phyloP scores from a whole-genome alignment of 495 filamentous ascomycete species.

The Annulohypoxylon bovei region DNA sequence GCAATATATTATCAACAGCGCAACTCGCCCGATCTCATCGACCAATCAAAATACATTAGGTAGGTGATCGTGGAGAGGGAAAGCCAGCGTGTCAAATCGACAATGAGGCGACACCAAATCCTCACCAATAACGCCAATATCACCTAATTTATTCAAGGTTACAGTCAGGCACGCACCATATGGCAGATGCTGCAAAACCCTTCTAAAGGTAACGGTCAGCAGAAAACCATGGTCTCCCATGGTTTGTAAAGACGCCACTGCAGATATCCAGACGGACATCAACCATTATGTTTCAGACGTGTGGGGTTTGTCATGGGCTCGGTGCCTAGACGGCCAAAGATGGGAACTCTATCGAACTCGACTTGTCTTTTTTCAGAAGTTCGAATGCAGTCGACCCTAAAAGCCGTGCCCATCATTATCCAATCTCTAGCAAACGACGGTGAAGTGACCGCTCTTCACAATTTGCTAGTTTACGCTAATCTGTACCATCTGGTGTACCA shows the following conservation, averaged over 20 bases:
- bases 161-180: conserved; percentile 36
- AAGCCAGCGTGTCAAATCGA: conserved; percentile 40
- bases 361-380: conserved; percentile 34
- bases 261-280: conserved; percentile 44
- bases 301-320: conserved; percentile 34
- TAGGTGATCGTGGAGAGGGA: conserved; percentile 16
- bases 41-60: conserved; percentile 25
- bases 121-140: conserved; percentile 29
- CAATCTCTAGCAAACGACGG: conserved; percentile 29
- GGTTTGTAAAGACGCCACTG: conserved; percentile 35
- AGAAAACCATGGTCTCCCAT: conserved; percentile 15
- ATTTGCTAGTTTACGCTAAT: conserved; percentile 16
- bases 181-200: conserved; percentile 14
- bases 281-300: conserved; percentile 37
- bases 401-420: conserved; percentile 22
- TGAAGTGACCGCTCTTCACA: conserved; percentile 41
- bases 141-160: conserved; percentile 38
- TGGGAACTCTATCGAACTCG: conserved; percentile 26
- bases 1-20: conserved; percentile 31
- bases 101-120: conserved; percentile 17
- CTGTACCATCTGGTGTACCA: conserved; percentile 11
- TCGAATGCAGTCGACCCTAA: conserved; percentile 27
- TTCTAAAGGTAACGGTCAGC: conserved; percentile 11
- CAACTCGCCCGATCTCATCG: conserved; percentile 29
- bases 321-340: conserved; percentile 31